phyloP scores from a whole-genome alignment of 1,284 basidiomycete genomes.

The Cryptococcus jaspeensis region DNA sequence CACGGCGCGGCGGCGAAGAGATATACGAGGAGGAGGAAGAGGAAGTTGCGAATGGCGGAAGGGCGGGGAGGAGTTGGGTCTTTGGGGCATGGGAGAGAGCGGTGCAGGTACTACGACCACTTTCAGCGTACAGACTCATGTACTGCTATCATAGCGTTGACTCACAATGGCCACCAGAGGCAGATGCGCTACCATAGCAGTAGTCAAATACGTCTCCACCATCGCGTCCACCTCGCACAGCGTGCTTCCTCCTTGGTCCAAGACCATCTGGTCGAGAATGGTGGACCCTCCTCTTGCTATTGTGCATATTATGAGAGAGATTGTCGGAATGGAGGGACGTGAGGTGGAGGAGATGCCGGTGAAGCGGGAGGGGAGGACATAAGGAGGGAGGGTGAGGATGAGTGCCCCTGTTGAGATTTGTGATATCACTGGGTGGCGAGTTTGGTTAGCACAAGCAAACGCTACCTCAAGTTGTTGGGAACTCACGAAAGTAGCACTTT shows the following conservation, averaged over 20 bases:
- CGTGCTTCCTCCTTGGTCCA: neutral
- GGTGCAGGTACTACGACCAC: conserved; percentile 3
- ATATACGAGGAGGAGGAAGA: conserved; percentile 9
- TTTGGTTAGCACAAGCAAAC: no score
- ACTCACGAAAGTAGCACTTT: no score
- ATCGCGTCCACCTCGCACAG: conserved; percentile 7
- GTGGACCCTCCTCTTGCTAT: conserved; percentile 1
- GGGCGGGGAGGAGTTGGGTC: conserved; percentile 3
- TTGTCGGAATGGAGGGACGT: neutral
- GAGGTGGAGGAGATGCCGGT: neutral
- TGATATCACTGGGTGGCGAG: conserved; percentile 1
- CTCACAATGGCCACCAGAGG: conserved; percentile 13
- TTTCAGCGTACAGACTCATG: neutral
- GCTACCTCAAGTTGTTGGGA: no score
- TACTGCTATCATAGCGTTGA: conserved; percentile 1
- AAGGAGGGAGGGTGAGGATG: conserved; percentile 6
- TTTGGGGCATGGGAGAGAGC: neutral
- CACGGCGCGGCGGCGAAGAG: conserved; percentile 15
- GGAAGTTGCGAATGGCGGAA: neutral
- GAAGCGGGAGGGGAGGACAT: conserved; percentile 1
- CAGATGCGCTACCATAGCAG: conserved; percentile 16
- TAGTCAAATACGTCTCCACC: conserved; percentile 7
- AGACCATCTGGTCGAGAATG: conserved; percentile 2
- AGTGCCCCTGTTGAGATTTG: conserved; percentile 6
- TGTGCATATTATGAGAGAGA: conserved; percentile 8